Evolutionary conservation across 2,329 filamentous ascomycete genomes (phyloP).

Genomic region (Nothophaeocryptopus gaeumannii): DNA sequence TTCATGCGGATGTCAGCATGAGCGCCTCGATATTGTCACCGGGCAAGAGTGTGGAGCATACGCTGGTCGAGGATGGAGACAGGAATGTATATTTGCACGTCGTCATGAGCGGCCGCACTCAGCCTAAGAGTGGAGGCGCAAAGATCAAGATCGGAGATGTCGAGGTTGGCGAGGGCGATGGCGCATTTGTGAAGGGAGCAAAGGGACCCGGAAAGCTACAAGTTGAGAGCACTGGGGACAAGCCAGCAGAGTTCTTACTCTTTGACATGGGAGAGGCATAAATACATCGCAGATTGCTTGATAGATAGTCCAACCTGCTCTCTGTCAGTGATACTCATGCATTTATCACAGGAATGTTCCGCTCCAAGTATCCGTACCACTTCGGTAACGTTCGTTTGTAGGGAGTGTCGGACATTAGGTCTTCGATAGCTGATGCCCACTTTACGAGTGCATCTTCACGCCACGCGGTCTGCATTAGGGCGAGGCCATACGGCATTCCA

Average conservation of each 20-base stretch:
- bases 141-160: constrained; percentile 68
- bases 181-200: constrained; percentile 65
- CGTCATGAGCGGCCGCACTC: constrained; percentile 59
- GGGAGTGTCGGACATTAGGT: constrained; percentile 30
- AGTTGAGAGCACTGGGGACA: constrained; percentile 48
- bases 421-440: constrained; percentile 46
- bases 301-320: no score
- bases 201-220: constrained; percentile 44
- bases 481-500: constrained; percentile 47
- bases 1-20: constrained; percentile 84
- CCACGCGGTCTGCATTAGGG: constrained; percentile 37
- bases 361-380: constrained; percentile 40
- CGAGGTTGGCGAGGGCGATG: constrained; percentile 72
- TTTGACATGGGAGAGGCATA: constrained; percentile 47
- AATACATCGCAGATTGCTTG: no score
- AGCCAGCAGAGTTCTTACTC: constrained; percentile 48
- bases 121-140: constrained; percentile 66
- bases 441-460: constrained; percentile 33
- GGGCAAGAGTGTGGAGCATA: constrained; percentile 66
- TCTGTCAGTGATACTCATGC: no score
- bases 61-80: constrained; percentile 61
- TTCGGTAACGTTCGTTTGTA: constrained; percentile 32
- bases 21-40: constrained; percentile 70
- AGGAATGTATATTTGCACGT: constrained; percentile 78
- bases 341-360: constrained; percentile 36